Evolutionary conservation across 306 rosid genomes (phyloP).

Genomic region (Ochetophila trinervis): DNA sequence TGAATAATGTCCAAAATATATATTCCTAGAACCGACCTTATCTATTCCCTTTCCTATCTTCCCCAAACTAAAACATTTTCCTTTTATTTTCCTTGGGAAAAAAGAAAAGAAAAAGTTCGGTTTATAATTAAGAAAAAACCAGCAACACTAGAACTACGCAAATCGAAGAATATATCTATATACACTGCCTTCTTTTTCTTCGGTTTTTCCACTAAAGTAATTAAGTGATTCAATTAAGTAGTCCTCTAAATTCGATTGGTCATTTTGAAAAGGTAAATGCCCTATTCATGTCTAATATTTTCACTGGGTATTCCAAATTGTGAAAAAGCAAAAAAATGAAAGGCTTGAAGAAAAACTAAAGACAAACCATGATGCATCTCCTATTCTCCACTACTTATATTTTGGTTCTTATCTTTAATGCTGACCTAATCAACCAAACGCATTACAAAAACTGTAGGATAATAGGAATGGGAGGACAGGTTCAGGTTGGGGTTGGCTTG

Average conservation of each 20-base stretch:
- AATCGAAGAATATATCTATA: slow-evolving; percentile 14
- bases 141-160: slow-evolving; percentile 11
- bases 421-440: slow-evolving; percentile 32
- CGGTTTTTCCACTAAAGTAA: slow-evolving; percentile 3
- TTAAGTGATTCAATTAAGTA: slow-evolving; percentile 23
- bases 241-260: neutral
- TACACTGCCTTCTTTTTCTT: neutral
- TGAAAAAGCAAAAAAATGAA: neutral
- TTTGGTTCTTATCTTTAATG: slow-evolving; percentile 31
- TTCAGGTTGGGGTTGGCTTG: slow-evolving; percentile 37
- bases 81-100: neutral
- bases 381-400: slow-evolving; percentile 14
- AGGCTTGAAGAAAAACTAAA: neutral
- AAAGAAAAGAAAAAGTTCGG: neutral
- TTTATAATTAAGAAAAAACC: neutral
- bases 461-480: slow-evolving; percentile 20
- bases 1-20: slow-evolving; percentile 24
- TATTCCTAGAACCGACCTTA: slow-evolving; percentile 35
- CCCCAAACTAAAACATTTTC: neutral
- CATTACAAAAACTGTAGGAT: slow-evolving; percentile 17
- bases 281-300: neutral
- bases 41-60: slow-evolving; percentile 6
- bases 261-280: neutral
- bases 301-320: neutral
- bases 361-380: neutral